phyloP scores from a whole-genome alignment of 805 yeast species.

The Wickerhamomyces strasburgensis region DNA sequence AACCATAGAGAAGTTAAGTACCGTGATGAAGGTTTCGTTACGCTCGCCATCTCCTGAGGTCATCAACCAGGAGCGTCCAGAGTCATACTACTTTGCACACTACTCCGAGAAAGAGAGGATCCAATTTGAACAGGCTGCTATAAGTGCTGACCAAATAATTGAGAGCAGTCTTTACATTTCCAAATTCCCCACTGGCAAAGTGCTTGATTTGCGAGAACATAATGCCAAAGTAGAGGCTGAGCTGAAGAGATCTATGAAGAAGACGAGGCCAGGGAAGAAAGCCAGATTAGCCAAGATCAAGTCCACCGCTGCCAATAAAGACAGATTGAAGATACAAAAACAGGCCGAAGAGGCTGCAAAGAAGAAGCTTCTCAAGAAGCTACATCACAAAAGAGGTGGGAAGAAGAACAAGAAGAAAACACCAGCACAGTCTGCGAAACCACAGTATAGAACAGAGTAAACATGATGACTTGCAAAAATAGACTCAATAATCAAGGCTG shows the following conservation, averaged over 20 bases:
- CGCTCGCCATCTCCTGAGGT: constrained; percentile 24
- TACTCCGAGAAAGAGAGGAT: constrained; percentile 7
- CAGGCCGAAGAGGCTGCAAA: constrained; percentile 10
- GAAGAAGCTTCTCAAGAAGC: constrained; percentile 20
- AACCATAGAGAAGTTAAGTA: constrained; percentile 4
- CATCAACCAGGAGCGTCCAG: constrained; percentile 21
- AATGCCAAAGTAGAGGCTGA: constrained; percentile 16
- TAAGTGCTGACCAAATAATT: constrained; percentile 18
- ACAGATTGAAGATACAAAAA: constrained; percentile 9
- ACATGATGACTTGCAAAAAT: not conserved
- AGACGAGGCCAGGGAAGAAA: constrained; percentile 24
- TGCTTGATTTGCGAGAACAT: constrained; percentile 13
- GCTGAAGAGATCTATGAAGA: constrained; percentile 6
- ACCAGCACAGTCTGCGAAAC: constrained; percentile 5
- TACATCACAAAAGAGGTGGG: constrained; percentile 22
- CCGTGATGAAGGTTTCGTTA: constrained; percentile 15
- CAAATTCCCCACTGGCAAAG: constrained; percentile 8
- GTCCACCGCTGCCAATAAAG: constrained; percentile 9
- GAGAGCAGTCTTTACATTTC: not conserved
- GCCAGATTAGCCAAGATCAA: constrained; percentile 14
- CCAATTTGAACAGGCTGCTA: constrained; percentile 12
- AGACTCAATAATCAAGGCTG: too few relatives aligned
- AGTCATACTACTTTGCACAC: constrained; percentile 17
- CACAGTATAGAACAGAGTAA: constrained; percentile 20
- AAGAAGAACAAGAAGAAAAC: constrained; percentile 21